Percentiles rank a stretch among this genome's conserved stretches.
Conservation (phyloP, 2,329 filamentous ascomycete genomes). For the Paramyrothecium sp. region DNA sequence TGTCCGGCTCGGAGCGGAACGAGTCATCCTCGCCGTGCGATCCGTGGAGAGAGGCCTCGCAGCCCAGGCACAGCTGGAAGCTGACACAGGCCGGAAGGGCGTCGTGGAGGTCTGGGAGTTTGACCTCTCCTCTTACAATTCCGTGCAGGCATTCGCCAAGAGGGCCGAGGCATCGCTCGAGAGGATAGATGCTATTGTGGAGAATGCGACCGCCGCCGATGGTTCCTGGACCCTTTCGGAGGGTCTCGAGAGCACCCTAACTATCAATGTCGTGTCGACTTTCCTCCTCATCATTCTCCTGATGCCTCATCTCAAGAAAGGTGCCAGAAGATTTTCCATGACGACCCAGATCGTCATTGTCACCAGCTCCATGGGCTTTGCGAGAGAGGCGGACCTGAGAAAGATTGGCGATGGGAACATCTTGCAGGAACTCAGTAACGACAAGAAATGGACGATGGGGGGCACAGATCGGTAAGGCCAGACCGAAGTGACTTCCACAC, state of each 20-base stretch:
- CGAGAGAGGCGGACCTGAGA: slow-evolving; percentile 4
- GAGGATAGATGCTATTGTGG: slow-evolving; percentile 40
- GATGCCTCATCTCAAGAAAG: slow-evolving; percentile 39
- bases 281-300: slow-evolving; percentile 41
- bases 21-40: slow-evolving; percentile 40
- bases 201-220: slow-evolving; percentile 32
- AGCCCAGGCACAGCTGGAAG: slow-evolving; percentile 33
- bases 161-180: slow-evolving; percentile 23
- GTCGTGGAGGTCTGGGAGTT: slow-evolving; percentile 40
- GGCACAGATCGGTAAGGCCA: neutral
- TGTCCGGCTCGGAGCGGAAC: slow-evolving; percentile 31
- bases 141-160: slow-evolving; percentile 32
- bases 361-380: slow-evolving; percentile 6
- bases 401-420: slow-evolving; percentile 7
- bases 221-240: slow-evolving; percentile 22
- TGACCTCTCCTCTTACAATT: slow-evolving; percentile 37
- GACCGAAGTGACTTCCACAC: neutral
- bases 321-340: slow-evolving; percentile 28
- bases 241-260: slow-evolving; percentile 40
- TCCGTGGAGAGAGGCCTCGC: slow-evolving; percentile 33
- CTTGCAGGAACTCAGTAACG: neutral
- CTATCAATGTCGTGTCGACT: slow-evolving; percentile 46
- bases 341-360: slow-evolving; percentile 35
- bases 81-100: slow-evolving; percentile 14
- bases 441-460: neutral